phyloP scores from a whole-genome alignment of 345 rosid species.

The Chamaenerion angustifolium region DNA sequence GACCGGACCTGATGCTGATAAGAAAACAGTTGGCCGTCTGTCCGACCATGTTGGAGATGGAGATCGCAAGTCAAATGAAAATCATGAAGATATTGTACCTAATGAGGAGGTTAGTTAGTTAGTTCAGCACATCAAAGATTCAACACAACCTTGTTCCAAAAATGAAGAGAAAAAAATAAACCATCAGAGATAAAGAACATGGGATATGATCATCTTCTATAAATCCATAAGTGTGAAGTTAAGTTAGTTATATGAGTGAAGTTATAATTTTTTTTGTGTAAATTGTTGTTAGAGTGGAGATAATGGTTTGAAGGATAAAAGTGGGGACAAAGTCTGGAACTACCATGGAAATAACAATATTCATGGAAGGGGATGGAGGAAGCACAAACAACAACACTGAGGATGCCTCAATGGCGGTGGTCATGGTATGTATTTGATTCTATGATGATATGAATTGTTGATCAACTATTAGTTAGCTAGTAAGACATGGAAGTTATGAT shows the following conservation, averaged over 20 bases:
- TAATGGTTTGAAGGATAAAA: conserved; percentile 36
- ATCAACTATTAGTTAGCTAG: too few species aligned
- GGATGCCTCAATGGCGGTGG: conserved; percentile 28
- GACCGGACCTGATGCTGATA: conserved; percentile 46
- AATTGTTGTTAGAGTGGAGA: conserved; percentile 30
- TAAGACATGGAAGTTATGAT: conserved; percentile 41
- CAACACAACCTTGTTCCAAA: too few species aligned
- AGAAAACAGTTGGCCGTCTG: conserved; percentile 21
- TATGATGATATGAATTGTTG: too few species aligned
- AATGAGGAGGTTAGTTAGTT: conserved; percentile 79
- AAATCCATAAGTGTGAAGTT: too few species aligned
- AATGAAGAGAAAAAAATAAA: too few species aligned
- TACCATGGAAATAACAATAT: background rate
- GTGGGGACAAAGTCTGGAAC: conserved; percentile 34
- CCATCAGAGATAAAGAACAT: too few species aligned
- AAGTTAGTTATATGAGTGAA: too few species aligned
- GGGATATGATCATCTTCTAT: too few species aligned
- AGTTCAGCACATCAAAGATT: too few species aligned
- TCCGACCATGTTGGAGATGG: conserved; percentile 36
- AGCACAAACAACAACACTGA: conserved; percentile 22
- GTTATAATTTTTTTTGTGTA: background rate
- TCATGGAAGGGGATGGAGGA: conserved; percentile 20
- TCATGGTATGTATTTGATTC: conserved; percentile 19
- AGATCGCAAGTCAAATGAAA: conserved; percentile 33
- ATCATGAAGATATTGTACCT: conserved; percentile 30